These are phyloP conservation scores for Cadophora malorum DNA, from an alignment of 2,329 filamentous ascomycete genomes.

Conservation along the genomic window DNA sequence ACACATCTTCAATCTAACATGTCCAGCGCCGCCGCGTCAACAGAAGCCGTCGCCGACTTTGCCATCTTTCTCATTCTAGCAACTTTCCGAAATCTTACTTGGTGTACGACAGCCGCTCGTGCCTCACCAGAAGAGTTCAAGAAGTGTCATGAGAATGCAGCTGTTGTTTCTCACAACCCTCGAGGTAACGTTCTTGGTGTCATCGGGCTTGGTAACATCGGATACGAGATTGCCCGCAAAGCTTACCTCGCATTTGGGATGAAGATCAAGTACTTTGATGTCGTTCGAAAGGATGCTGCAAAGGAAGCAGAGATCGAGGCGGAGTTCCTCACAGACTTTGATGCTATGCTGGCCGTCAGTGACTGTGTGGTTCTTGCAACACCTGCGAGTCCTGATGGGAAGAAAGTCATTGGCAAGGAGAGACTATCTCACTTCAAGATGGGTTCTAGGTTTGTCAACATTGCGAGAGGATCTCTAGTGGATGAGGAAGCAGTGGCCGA, in stretches of 20 bases:
- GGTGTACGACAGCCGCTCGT: constrained; percentile 49
- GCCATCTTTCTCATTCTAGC: constrained; percentile 72
- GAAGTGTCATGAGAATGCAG: constrained; percentile 65
- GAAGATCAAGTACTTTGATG: constrained; percentile 68
- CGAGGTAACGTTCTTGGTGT: constrained; percentile 66
- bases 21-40: constrained; percentile 65
- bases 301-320: constrained; percentile 54
- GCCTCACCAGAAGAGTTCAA: constrained; percentile 51
- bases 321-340: constrained; percentile 57
- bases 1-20: constrained; percentile 12
- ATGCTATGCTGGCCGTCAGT: constrained; percentile 55
- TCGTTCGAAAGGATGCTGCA: constrained; percentile 51
- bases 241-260: constrained; percentile 67
- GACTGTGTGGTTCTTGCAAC: constrained; percentile 70
- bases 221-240: constrained; percentile 66
- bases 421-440: constrained; percentile 58
- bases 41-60: constrained; percentile 76
- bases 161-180: constrained; percentile 67
- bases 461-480: constrained; percentile 68
- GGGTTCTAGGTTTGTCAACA: constrained; percentile 67
- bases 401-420: constrained; percentile 55
- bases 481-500: constrained; percentile 68
- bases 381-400: constrained; percentile 55
- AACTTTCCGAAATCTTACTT: constrained; percentile 71
- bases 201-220: constrained; percentile 73